phyloP scores from a whole-genome alignment of 2,329 filamentous ascomycete genomes.

The Xylariaceae sp. region DNA sequence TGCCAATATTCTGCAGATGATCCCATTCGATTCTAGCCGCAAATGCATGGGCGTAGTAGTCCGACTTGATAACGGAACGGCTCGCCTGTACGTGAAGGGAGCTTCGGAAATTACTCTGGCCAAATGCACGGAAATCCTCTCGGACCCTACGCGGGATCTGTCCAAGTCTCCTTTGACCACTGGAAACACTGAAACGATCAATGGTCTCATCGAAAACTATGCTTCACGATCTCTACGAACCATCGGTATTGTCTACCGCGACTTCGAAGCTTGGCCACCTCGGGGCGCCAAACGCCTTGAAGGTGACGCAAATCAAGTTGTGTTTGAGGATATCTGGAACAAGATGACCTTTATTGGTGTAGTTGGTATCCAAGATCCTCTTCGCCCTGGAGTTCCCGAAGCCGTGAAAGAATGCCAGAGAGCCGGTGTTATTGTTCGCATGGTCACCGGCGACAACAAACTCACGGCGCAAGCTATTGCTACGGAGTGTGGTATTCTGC shows the following conservation, averaged over 20 bases:
- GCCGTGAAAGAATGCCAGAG: slow-evolving; percentile 68
- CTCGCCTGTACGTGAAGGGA: slow-evolving; percentile 57
- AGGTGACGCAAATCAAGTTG: slow-evolving; percentile 53
- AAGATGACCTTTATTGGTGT: slow-evolving; percentile 64
- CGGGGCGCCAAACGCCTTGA: slow-evolving; percentile 51
- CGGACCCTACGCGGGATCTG: slow-evolving; percentile 43
- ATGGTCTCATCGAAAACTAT: slow-evolving; percentile 67
- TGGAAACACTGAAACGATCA: slow-evolving; percentile 53
- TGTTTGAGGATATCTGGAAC: slow-evolving; percentile 61
- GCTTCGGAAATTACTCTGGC: slow-evolving; percentile 59
- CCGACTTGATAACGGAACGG: slow-evolving; percentile 45
- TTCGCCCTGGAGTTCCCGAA: slow-evolving; percentile 67
- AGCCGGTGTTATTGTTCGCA: slow-evolving; percentile 73
- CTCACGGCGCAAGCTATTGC: slow-evolving; percentile 75
- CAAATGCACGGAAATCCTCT: slow-evolving; percentile 49
- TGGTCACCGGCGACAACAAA: slow-evolving; percentile 82
- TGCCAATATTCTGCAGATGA: slow-evolving; percentile 55
- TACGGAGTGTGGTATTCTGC: slow-evolving; percentile 70
- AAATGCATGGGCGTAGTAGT: slow-evolving; percentile 65
- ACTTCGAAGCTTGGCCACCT: slow-evolving; percentile 82
- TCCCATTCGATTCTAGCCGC: slow-evolving; percentile 70
- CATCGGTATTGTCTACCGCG: slow-evolving; percentile 76
- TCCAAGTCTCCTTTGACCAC: slow-evolving; percentile 42
- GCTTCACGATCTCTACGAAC: slow-evolving; percentile 76
- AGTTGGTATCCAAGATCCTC: slow-evolving; percentile 76